Conservation (phyloP, 345 rosid species). For the Euphorbia peplus region DNA sequence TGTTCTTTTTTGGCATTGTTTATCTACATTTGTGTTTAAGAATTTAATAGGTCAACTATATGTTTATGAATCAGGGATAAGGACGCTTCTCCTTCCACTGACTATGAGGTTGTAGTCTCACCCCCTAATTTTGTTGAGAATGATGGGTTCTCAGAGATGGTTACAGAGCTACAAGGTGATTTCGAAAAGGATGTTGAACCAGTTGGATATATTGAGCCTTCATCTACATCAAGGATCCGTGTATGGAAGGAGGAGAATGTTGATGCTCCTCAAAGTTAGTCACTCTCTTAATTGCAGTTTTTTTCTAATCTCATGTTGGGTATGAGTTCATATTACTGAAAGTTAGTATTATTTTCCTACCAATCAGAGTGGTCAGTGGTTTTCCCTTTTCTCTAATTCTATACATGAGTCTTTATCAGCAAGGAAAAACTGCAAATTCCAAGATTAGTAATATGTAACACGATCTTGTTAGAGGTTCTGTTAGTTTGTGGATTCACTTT, state of each 20-base stretch:
- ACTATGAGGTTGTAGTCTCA: constrained; percentile 33
- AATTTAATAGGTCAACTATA: constrained; percentile 19
- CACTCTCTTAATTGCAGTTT: constrained; percentile 13
- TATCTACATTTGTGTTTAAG: constrained; percentile 15
- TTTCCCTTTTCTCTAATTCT: neutral
- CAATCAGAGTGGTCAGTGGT: neutral
- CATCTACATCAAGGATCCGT: constrained; percentile 36
- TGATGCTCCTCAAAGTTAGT: constrained; percentile 78
- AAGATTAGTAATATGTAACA: neutral
- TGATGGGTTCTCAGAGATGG: constrained; percentile 30
- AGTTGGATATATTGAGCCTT: constrained; percentile 28
- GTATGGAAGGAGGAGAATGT: constrained; percentile 57
- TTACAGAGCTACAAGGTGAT: constrained; percentile 29
- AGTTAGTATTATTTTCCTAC: neutral
- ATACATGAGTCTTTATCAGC: neutral
- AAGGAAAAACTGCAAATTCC: neutral
- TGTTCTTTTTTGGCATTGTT: constrained; percentile 7
- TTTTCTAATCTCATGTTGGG: neutral
- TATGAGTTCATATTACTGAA: constrained; percentile 3
- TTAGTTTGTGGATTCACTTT: neutral
- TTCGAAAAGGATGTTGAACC: constrained; percentile 31
- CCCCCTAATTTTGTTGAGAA: constrained; percentile 33
- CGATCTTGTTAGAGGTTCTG: neutral
- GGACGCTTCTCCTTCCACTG: constrained; percentile 34
- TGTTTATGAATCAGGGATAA: constrained; percentile 45